Evolutionary conservation across 108 stramenopile genomes (phyloP), one percentile per base, ranked within the genome.

Genomic region (Tribonema minus): DNA sequence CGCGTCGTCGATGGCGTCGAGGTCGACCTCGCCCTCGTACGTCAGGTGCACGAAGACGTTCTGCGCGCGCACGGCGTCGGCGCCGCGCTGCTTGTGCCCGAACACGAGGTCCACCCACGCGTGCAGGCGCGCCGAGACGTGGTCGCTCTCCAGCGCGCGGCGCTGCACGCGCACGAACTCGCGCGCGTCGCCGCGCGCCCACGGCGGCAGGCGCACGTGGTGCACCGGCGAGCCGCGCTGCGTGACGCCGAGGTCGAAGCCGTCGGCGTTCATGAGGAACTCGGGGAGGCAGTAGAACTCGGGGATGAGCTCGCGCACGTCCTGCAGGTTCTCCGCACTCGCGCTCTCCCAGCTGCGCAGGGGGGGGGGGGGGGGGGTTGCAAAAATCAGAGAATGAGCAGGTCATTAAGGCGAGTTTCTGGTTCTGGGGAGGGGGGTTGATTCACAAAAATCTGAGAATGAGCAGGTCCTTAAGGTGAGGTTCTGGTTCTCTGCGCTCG

Each of bases 261-360:
- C 30, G 54, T 86, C 84, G 12, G 39, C 31, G 54, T 86, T 86
- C 23, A 74, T 39, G 37, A 86, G 33, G 37, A 86, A 87, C 64
- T 86, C 87, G 29, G 96, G 95, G 26, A 93, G 88, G 85, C 91
- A 96, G 74, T 88, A 99, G 86, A 97, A 96, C 70, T 99, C 96
- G 1, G 96, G 98, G 46, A 94, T 92, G 23, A 99, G 89, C 82
- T 99, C 98, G 46, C 95, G 90, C 20, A 97, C 96, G 86, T 97
- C 95, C 65, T 81, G 64, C 73, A 74, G 35, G 38, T 74, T 74
- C 28, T 76, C 75, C 9, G 72, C 72, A 20, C 81, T 72, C 23
- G 79, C 35, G 37, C 58, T 62, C 65, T 72, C 58, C 68, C 70
- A 80, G 64, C 80, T 74, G 25, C n/a, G n/a, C n/a, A n/a, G n/a